phyloP scores from a whole-genome alignment of 805 yeast genomes.

The Martiniozyma abietophila region DNA sequence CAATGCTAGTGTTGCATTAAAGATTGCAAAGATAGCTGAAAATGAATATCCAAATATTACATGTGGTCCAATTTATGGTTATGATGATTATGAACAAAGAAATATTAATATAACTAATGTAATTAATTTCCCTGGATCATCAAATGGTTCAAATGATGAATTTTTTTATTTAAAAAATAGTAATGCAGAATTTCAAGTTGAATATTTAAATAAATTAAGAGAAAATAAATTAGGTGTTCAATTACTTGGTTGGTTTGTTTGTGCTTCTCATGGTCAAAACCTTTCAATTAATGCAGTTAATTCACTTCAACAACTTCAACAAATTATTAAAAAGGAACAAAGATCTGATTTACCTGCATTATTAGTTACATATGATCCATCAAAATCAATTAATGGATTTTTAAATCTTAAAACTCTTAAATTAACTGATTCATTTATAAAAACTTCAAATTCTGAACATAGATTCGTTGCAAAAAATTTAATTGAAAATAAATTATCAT shows the following conservation, averaged over 20 bases:
- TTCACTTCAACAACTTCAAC: slow-evolving; percentile 55
- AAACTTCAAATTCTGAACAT: slow-evolving; percentile 37
- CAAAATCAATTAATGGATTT: slow-evolving; percentile 53
- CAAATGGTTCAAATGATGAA: slow-evolving; percentile 35
- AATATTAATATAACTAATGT: slow-evolving; percentile 43
- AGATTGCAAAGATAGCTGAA: slow-evolving; percentile 58
- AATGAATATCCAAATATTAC: slow-evolving; percentile 52
- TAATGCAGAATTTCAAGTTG: slow-evolving; percentile 61
- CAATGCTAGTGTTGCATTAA: slow-evolving; percentile 46
- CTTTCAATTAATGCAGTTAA: slow-evolving; percentile 61
- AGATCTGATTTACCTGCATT: slow-evolving; percentile 35
- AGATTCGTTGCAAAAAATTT: slow-evolving; percentile 61
- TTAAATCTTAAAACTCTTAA: slow-evolving; percentile 62
- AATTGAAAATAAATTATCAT: slow-evolving; percentile 49
- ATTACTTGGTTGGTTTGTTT: slow-evolving; percentile 75
- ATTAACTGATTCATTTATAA: slow-evolving; percentile 52
- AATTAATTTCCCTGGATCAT: slow-evolving; percentile 11
- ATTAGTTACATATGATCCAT: slow-evolving; percentile 54
- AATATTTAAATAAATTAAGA: slow-evolving; percentile 51
- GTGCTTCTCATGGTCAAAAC: slow-evolving; percentile 60
- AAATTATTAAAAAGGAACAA: slow-evolving; percentile 19
- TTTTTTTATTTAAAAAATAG: slow-evolving; percentile 42
- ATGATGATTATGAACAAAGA: slow-evolving; percentile 39
- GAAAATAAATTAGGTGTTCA: slow-evolving; percentile 58
- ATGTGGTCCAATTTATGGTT: slow-evolving; percentile 69